phyloP scores from a whole-genome alignment of 2,329 filamentous ascomycete species.

The Apiospora malaysiana region DNA sequence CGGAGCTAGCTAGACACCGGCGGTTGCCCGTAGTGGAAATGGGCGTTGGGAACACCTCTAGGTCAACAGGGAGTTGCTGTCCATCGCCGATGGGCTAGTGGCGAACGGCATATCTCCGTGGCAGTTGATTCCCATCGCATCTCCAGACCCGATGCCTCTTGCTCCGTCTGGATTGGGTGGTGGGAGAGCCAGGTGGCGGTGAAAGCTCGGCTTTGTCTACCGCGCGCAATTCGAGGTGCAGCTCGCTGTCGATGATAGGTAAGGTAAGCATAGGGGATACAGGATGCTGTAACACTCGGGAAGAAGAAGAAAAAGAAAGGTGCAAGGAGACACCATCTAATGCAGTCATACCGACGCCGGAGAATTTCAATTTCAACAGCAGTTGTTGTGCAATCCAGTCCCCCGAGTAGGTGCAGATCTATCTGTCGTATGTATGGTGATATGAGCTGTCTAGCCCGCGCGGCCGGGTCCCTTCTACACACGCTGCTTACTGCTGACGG shows the following conservation, averaged over 20 bases:
- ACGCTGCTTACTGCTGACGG: not conserved
- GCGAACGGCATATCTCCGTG: not conserved
- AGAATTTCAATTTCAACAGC: not conserved
- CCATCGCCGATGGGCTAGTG: not conserved
- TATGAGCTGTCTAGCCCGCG: not conserved
- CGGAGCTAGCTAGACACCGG: not conserved
- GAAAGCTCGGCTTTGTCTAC: not conserved
- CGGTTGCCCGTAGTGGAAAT: not conserved
- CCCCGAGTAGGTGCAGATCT: not conserved
- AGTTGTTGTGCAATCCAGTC: not conserved
- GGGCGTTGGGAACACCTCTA: not conserved
- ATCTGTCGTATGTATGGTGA: not conserved
- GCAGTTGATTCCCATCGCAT: not conserved
- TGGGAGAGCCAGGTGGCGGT: not conserved
- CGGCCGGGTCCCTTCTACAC: not conserved
- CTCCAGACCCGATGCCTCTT: not conserved
- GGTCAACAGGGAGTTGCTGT: not conserved
- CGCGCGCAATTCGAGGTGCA: not conserved
- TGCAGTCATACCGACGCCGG: constrained; percentile 9
- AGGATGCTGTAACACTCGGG: too few species aligned
- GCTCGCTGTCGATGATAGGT: not conserved
- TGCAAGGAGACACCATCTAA: not conserved
- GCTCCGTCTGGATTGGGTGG: not conserved
- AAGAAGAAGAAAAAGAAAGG: not conserved
- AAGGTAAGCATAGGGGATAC: too few species aligned